phyloP scores from a whole-genome alignment of 495 filamentous ascomycete genomes.

The Aspergillus carlsbadensis region DNA sequence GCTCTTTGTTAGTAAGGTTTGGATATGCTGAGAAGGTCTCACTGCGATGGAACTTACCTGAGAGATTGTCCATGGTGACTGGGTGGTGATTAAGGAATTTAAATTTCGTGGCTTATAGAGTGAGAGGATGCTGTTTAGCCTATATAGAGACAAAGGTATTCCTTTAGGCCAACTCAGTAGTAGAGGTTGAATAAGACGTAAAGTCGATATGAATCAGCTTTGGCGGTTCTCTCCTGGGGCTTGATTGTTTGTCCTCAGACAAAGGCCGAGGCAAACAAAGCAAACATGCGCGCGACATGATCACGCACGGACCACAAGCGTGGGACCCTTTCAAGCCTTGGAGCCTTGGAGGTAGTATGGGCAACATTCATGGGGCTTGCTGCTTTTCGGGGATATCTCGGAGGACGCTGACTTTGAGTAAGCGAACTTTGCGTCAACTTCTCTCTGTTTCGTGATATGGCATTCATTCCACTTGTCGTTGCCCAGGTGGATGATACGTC shows the following conservation, averaged over 20 bases:
- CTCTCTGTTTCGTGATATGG: no score
- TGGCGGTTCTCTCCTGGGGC: no score
- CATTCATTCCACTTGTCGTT: no score
- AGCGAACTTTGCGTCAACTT: no score
- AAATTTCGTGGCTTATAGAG: background rate
- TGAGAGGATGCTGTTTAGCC: background rate
- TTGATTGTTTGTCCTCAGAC: background rate
- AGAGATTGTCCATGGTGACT: constrained; percentile 16
- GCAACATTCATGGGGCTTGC: no score
- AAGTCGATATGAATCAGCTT: no score
- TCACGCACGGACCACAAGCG: background rate
- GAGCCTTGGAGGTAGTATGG: background rate
- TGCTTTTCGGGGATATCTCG: no score
- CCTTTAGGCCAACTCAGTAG: background rate
- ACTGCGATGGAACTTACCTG: constrained; percentile 3
- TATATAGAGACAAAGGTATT: background rate
- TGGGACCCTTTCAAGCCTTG: background rate
- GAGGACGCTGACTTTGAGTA: no score
- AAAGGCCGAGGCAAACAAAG: background rate
- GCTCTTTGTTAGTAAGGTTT: background rate
- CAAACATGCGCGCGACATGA: background rate
- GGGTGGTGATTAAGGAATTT: background rate
- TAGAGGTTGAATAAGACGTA: background rate
- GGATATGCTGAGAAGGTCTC: background rate
- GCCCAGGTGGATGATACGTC: no score